These are phyloP conservation scores for Boletus speciosus DNA, from an alignment of 768 basidiomycete species.

Conservation along the genomic window DNA sequence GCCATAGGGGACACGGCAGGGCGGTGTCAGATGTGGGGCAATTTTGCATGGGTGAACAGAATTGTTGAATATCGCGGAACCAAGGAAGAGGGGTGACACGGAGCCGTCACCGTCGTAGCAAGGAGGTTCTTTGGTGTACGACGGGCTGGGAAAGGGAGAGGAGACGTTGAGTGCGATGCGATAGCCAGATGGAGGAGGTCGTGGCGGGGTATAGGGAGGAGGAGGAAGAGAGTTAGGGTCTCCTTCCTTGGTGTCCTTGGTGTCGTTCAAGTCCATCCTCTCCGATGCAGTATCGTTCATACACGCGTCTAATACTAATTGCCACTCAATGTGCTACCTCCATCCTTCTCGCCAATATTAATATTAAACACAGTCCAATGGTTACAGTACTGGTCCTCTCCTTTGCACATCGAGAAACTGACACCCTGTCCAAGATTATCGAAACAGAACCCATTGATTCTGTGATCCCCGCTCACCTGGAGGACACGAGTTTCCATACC, in stretches of 20 bases:
- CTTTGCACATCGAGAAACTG: background rate
- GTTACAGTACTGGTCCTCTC: background rate
- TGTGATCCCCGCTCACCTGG: background rate
- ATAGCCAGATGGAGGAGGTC: slow-evolving; percentile 60
- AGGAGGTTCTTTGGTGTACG: slow-evolving; percentile 47
- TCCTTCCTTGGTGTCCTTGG: slow-evolving; percentile 5
- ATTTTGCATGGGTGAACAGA: slow-evolving; percentile 86
- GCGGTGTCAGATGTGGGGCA: slow-evolving; percentile 51
- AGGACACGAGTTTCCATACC: background rate
- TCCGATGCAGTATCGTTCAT: background rate
- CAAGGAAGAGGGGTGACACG: slow-evolving; percentile 59
- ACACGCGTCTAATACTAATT: background rate
- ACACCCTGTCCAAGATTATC: slow-evolving; percentile 2
- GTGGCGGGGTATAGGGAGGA: slow-evolving; percentile 17
- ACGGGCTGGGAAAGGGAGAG: slow-evolving; percentile 36
- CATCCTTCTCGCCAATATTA: background rate
- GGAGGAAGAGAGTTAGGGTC: background rate
- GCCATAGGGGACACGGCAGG: slow-evolving; percentile 58
- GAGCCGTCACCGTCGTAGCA: slow-evolving; percentile 54
- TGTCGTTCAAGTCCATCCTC: slow-evolving; percentile 11
- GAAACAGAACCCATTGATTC: slow-evolving; percentile 3
- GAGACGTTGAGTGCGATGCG: slow-evolving; percentile 51
- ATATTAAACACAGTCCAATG: background rate
- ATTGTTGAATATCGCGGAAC: slow-evolving; percentile 62
- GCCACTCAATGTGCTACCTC: background rate